These are phyloP conservation scores for Hyaloperonospora brassicae DNA, from an alignment of 352 stramenopile species.

Conservation along the genomic window DNA sequence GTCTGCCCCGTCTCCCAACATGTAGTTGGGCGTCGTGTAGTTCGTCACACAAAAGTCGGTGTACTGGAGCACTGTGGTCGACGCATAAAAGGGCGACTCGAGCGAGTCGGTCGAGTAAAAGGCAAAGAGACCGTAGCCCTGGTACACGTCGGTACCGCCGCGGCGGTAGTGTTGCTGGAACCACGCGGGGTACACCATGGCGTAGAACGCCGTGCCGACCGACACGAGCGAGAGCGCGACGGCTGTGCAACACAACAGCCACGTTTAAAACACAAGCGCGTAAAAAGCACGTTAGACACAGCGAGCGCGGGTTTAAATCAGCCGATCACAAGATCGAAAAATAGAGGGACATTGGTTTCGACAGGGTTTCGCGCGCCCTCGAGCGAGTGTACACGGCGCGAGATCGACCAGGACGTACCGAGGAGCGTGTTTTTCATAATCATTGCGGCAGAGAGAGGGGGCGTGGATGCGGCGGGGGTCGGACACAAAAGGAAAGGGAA, in stretches of 20 bases:
- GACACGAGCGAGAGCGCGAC: constrained; percentile 73
- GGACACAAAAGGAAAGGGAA: not conserved
- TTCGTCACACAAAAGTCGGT: constrained; percentile 50
- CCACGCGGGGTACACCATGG: constrained; percentile 74
- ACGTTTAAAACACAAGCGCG: no score
- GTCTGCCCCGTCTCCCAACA: constrained; percentile 67
- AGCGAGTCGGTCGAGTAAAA: constrained; percentile 76
- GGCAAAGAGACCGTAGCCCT: constrained; percentile 72
- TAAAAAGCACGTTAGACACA: not conserved
- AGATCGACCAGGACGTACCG: constrained; percentile 34
- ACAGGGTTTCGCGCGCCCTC: constrained; percentile 1
- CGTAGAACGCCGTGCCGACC: constrained; percentile 68
- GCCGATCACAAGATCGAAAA: no score
- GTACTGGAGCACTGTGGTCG: constrained; percentile 71
- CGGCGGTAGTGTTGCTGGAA: constrained; percentile 81
- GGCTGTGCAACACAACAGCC: constrained; percentile 33
- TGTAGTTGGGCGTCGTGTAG: constrained; percentile 64
- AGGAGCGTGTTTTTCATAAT: constrained; percentile 72
- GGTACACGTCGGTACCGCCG: constrained; percentile 62
- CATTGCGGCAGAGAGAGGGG: constrained; percentile 13
- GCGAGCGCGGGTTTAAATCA: no score
- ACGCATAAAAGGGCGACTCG: constrained; percentile 73
- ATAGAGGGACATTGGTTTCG: no score
- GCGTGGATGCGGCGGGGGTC: not conserved
- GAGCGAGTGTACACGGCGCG: constrained; percentile 7